These are phyloP conservation scores for Neurospora pannonica DNA, from an alignment of 495 filamentous ascomycete species.

Conservation along the genomic window DNA sequence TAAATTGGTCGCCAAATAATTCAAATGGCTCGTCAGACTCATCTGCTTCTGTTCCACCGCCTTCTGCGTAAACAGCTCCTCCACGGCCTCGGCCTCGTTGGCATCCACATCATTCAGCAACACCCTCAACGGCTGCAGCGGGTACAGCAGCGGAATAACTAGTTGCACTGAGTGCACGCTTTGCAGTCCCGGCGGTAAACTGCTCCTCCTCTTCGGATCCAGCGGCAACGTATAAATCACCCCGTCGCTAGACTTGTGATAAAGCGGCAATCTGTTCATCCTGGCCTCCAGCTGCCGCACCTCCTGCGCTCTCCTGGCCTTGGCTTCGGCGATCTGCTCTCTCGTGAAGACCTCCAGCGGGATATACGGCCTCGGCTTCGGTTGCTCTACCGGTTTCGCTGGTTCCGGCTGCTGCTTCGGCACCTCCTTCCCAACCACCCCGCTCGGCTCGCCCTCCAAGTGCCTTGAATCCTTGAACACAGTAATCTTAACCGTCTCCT, in stretches of 20 bases:
- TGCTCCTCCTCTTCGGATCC: constrained; percentile 51
- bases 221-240: constrained; percentile 64
- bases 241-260: constrained; percentile 62
- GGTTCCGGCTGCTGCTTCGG: constrained; percentile 33
- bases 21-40: constrained; percentile 65
- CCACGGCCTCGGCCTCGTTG: constrained; percentile 50
- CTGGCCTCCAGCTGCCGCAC: constrained; percentile 69
- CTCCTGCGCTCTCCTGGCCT: constrained; percentile 53
- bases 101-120: constrained; percentile 54
- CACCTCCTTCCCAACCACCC: not conserved
- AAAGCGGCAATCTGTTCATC: constrained; percentile 59
- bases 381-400: constrained; percentile 17
- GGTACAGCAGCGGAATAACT: constrained; percentile 63
- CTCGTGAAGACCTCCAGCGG: constrained; percentile 38
- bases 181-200: constrained; percentile 55
- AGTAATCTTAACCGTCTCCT: constrained; percentile 69
- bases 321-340: constrained; percentile 53
- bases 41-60: constrained; percentile 46
- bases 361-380: constrained; percentile 28
- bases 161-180: constrained; percentile 56
- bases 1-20: constrained; percentile 68
- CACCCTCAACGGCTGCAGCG: constrained; percentile 58
- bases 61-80: constrained; percentile 56
- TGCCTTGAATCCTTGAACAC: constrained; percentile 50
- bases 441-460: constrained; percentile 7